A percentile compares a stretch with the other conserved stretches of the same genome.
Evolutionary conservation across 148 eudicot genomes (phyloP).

Genomic region (Heliamphora exappendiculata): DNA sequence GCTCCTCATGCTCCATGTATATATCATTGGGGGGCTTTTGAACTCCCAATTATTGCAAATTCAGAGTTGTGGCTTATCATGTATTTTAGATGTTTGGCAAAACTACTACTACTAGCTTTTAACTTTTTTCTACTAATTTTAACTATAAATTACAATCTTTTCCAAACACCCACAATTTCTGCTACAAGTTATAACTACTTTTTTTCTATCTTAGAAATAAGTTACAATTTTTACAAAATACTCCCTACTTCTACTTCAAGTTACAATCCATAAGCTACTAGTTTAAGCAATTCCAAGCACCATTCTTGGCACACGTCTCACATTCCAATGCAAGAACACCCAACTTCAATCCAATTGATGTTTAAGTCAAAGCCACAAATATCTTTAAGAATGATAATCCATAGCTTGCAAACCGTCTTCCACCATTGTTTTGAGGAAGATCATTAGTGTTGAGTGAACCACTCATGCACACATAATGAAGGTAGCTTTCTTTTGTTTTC

Average conservation of each 20-base stretch:
- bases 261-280: too few relatives aligned
- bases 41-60: not conserved
- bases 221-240: too few relatives aligned
- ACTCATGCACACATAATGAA: not conserved
- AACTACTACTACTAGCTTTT: too few relatives aligned
- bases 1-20: not conserved
- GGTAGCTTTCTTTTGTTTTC: not conserved
- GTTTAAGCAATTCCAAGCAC: too few relatives aligned
- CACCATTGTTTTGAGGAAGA: not conserved
- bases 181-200: too few relatives aligned
- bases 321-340: not conserved
- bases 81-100: not conserved
- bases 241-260: too few relatives aligned
- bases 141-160: too few relatives aligned
- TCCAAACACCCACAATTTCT: too few relatives aligned
- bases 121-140: too few relatives aligned
- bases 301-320: not conserved
- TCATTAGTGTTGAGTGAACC: not conserved
- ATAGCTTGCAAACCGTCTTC: not conserved
- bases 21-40: not conserved
- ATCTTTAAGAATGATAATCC: not conserved
- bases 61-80: not conserved
- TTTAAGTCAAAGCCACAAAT: not conserved
- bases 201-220: too few relatives aligned
- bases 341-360: not conserved